Evolutionary conservation across 805 yeast genomes (phyloP).

Genomic region (Metschnikowia hibisci): DNA sequence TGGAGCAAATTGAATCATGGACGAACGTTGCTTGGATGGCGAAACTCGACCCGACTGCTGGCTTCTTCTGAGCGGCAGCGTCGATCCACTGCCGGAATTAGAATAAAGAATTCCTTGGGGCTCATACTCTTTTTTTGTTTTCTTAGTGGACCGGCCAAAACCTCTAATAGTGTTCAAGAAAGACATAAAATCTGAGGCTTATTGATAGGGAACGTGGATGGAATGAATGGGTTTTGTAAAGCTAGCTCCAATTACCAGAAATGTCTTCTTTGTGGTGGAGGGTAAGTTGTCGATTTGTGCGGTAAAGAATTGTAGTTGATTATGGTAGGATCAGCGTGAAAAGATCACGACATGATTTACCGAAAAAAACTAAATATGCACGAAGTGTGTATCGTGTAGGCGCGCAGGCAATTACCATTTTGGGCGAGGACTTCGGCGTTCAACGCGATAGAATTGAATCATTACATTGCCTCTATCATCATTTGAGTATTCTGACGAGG

Average conservation of each 20-base stretch:
- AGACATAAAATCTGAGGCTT: constrained; percentile 31
- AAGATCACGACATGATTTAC: constrained; percentile 1
- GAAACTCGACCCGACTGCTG: constrained; percentile 42
- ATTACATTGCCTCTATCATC: no score
- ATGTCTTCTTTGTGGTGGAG: background rate
- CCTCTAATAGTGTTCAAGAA: constrained; percentile 47
- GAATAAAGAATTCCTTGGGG: constrained; percentile 29
- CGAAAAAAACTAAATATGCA: constrained; percentile 3
- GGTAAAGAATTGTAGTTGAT: background rate
- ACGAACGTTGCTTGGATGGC: constrained; percentile 27
- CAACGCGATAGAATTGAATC: background rate
- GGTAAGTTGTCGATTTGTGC: background rate
- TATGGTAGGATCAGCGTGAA: background rate
- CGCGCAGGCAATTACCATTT: background rate
- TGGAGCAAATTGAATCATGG: constrained; percentile 23
- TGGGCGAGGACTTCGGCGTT: background rate
- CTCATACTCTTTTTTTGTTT: constrained; percentile 34
- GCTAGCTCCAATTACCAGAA: background rate
- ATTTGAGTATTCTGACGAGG: no score
- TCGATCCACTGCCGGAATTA: constrained; percentile 26
- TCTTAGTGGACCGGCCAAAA: constrained; percentile 43
- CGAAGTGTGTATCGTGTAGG: background rate
- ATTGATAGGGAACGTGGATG: background rate
- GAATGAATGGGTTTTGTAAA: no score
- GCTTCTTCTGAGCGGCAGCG: constrained; percentile 33